A percentile compares a stretch with the other conserved stretches of the same genome.
Evolutionary conservation across 495 filamentous ascomycete genomes (phyloP).

Genomic region (Neurospora sp.): DNA sequence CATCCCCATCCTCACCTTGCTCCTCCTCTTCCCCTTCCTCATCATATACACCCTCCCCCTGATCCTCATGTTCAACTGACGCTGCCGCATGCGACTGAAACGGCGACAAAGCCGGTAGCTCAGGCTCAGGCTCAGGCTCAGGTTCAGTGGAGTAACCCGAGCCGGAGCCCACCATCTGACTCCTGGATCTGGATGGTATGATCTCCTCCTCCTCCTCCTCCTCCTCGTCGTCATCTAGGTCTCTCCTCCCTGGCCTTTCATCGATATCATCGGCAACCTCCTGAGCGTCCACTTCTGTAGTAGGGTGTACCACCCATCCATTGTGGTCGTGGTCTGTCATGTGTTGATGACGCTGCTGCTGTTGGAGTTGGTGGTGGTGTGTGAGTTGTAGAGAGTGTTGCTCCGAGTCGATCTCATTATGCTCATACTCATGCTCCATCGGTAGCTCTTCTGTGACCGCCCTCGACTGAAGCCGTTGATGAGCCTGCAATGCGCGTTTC

Average conservation of each 20-base stretch:
- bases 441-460: too few relatives aligned
- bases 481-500: not conserved
- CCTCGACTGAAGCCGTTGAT: not conserved
- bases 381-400: not conserved
- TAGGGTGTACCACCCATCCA: not conserved
- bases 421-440: not conserved
- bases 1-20: conserved; percentile 7
- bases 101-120: not conserved
- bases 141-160: not conserved
- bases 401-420: not conserved
- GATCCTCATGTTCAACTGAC: not conserved
- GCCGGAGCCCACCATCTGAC: too few relatives aligned
- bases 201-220: not conserved
- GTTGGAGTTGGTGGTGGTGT: not conserved
- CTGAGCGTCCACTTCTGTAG: not conserved
- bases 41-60: not conserved
- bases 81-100: not conserved
- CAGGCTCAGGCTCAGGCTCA: not conserved
- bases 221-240: not conserved
- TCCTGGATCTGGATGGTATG: not conserved
- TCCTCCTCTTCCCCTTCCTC: conserved; percentile 4
- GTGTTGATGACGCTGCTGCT: not conserved
- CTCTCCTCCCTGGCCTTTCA: not conserved
- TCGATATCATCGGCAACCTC: not conserved
- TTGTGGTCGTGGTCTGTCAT: not conserved